Evolutionary conservation across 2,329 filamentous ascomycete species (phyloP), one percentile per base, ranked within the genome.

Genomic region (Fusarium tupiense): DNA sequence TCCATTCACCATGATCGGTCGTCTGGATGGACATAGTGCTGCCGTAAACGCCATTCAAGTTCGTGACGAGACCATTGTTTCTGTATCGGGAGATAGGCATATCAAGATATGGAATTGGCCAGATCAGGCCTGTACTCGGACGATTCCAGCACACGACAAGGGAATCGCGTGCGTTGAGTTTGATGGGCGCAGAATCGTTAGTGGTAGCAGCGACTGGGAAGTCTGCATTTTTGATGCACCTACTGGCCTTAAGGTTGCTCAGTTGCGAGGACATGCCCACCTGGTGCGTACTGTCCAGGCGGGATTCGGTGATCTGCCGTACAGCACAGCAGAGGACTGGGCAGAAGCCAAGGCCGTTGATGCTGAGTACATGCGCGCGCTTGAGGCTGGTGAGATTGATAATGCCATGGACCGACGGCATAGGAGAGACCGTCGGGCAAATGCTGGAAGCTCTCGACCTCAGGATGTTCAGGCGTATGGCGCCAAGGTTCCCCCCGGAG

Each of bases 121-220:
- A 24, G 93, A 91, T 13, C 93, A 94, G 65, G 85, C 88, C 49
- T 96, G 94, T 81, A 88, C 89, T 50, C 91, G 93, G 77, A 97
- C 94, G 2, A 91, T 97, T 40, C 87, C 93, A 44, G 96, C 96
- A 4, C 96, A 99, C 79, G 91, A 90, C 72, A 99, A 99, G 81
- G 96, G 96, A 38, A 98, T 99, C 77, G 96, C 96, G 6, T 99
- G 96, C 81, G 95, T 99, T 22, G 96, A 99, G 82, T 98, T 96
- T 80, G 96, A 99, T 80, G 95, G 94, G 33, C 91, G 94, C 58
- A 91, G 96, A 26, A 97, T 99, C 72, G 94, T 99, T 59, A 98
- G 94, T 77, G 96, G 96, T 6, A 98, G 95, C 82, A 98, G 95
- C 77, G 96, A 99, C 82, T 95, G 97, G 80, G 95, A 96, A 46